Evolutionary conservation across 306 rosid genomes (phyloP).

Genomic region (Arachis hypogaea): DNA sequence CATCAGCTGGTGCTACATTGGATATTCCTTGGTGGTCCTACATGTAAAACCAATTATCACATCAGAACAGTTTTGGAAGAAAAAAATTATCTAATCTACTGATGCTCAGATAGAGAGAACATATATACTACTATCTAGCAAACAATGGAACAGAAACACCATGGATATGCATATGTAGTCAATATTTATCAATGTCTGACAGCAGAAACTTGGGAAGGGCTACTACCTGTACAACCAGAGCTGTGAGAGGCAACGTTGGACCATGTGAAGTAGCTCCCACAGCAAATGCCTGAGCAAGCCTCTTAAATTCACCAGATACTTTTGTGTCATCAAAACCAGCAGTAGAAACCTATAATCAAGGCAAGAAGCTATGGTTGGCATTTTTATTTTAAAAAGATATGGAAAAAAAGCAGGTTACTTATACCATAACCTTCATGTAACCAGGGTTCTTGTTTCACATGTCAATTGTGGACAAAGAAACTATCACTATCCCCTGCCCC

Average conservation of each 20-base stretch:
- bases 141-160: conserved; percentile 16
- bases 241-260: conserved; percentile 76
- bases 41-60: conserved; percentile 33
- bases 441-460: conserved; percentile 17
- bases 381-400: background rate
- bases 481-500: background rate
- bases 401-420: background rate
- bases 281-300: conserved; percentile 70
- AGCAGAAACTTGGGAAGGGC: conserved; percentile 32
- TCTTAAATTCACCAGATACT: conserved; percentile 66
- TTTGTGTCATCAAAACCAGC: conserved; percentile 62
- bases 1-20: conserved; percentile 85
- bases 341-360: conserved; percentile 71
- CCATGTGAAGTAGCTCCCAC: conserved; percentile 60
- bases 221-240: conserved; percentile 83
- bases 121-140: conserved; percentile 19
- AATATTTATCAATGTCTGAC: conserved; percentile 18
- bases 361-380: conserved; percentile 15
- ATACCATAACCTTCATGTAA: conserved; percentile 19
- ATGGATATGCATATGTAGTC: conserved; percentile 10
- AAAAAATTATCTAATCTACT: background rate
- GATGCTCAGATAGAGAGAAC: conserved; percentile 3
- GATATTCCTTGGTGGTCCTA: conserved; percentile 97
- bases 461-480: background rate
- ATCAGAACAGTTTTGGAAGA: background rate